Base-by-base conservation (phyloP, 2,329 filamentous ascomycete genomes). In the Diaporthe capsici region DNA sequence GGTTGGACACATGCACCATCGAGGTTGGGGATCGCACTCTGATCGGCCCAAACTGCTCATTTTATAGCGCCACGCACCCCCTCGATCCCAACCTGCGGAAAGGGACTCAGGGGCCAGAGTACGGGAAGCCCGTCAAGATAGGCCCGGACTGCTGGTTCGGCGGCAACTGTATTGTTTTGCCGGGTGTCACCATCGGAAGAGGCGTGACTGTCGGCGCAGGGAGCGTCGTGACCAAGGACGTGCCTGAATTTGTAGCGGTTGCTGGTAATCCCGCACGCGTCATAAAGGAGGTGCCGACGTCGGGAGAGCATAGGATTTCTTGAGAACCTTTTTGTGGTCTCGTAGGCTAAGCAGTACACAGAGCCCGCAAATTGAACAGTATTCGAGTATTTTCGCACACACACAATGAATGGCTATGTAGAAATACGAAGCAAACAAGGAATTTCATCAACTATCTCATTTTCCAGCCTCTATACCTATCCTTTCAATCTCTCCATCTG, bases 131-230 rank as follows among this genome's bases (percentile, higher is more conserved):
- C 12, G n/a, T 55, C 51, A 55, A 31, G 3, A 55, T 55, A 55
- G 51, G 51, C 1, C n/a, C n/a, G 51, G 51, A 55, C 51, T 55
- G 51, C n/a, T 55, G 51, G 51, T 28, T 55, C 51, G 51, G 51
- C 51, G 51, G 51, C 51, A 55, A 55, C n/a, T 55, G 51, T 55
- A 55, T 55, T 55, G 51, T 55, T 15, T 55, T 55, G 51, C 51
- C 51, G 12, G 51, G 51, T 28, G 51, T 55, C 51, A 55, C n/a
- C 4, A 55, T 55, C 7, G 51, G 51, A 17, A 55, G 12, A 8
- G 51, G 51, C n/a, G 51, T 55, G n/a, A 55, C 51, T 13, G 51
- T 55, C 51, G 51, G 51, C n/a, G 51, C 51, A 28, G 51, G 51
- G n/a, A 55, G 51, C 51, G 51, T 55, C 51, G 51, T 55, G 25